Evolutionary conservation across 1,284 basidiomycete species (phyloP).

Genomic region (Coniophora puteana): DNA sequence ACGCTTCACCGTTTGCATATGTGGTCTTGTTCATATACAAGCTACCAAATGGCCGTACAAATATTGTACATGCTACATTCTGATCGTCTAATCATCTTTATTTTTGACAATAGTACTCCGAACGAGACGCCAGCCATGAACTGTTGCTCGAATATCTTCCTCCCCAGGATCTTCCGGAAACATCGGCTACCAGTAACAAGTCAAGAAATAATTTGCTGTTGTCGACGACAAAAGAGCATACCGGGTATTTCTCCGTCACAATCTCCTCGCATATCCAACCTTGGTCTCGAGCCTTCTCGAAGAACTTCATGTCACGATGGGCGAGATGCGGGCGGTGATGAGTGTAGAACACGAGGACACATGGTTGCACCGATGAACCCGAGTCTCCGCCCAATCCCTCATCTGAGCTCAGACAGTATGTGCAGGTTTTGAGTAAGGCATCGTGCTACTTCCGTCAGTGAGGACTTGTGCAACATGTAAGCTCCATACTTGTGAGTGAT

Average conservation of each 20-base stretch:
- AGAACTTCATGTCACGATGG: constrained; percentile 83
- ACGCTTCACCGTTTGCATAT: too few species aligned
- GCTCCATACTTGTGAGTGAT: constrained; percentile 67
- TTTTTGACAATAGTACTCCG: constrained; percentile 18
- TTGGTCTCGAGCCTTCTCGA: constrained; percentile 56
- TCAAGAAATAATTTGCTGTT: constrained; percentile 2
- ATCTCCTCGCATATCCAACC: constrained; percentile 82
- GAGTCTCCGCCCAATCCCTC: neutral
- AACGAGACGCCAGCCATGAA: constrained; percentile 73
- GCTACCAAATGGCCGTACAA: too few species aligned
- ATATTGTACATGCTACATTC: too few species aligned
- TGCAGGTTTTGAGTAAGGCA: constrained; percentile 78
- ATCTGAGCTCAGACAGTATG: constrained; percentile 34
- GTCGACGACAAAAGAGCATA: constrained; percentile 27
- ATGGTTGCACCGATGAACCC: constrained; percentile 34
- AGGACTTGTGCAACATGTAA: constrained; percentile 1
- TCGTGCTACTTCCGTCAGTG: constrained; percentile 81
- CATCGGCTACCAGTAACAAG: constrained; percentile 58
- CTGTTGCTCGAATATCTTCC: constrained; percentile 65
- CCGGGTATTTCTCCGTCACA: constrained; percentile 61
- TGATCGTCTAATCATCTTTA: too few species aligned
- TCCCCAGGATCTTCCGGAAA: constrained; percentile 84
- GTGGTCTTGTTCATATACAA: too few species aligned
- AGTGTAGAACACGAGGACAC: constrained; percentile 86
- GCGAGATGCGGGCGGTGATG: constrained; percentile 89